phyloP scores from a whole-genome alignment of 164 flowering plant genomes.

The Chimonanthus praecox region DNA sequence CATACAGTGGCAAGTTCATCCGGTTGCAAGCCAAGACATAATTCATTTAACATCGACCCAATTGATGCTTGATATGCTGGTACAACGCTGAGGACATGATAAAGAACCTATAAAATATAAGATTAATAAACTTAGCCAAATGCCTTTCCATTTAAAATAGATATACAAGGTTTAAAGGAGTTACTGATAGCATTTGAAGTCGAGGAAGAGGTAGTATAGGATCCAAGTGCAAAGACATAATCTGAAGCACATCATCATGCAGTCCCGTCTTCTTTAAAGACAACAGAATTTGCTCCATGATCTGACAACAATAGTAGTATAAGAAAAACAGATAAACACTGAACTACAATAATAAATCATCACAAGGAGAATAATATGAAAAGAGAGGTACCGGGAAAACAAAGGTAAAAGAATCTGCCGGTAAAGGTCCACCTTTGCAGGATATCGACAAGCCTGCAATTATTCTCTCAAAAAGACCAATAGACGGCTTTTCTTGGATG shows the following conservation, averaged over 20 bases:
- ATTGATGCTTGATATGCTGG: constrained; percentile 79
- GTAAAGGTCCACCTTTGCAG: constrained; percentile 89
- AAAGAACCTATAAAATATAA: constrained; percentile 64
- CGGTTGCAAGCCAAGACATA: constrained; percentile 81
- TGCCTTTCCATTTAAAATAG: not conserved
- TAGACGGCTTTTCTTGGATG: constrained; percentile 31
- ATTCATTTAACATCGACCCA: constrained; percentile 86
- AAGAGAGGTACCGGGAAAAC: constrained; percentile 68
- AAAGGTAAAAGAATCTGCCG: constrained; percentile 85
- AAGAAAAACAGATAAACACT: not conserved
- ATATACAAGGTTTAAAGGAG: constrained; percentile 4
- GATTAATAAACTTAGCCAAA: not conserved
- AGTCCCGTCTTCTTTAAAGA: constrained; percentile 81
- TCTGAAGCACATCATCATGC: constrained; percentile 81
- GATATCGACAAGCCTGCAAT: constrained; percentile 57
- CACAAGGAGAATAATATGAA: not conserved
- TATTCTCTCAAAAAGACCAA: constrained; percentile 75
- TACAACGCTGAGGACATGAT: constrained; percentile 85
- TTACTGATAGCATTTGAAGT: constrained; percentile 91
- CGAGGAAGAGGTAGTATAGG: constrained; percentile 91
- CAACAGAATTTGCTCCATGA: constrained; percentile 78
- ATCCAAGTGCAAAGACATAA: constrained; percentile 88
- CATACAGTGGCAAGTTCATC: constrained; percentile 84
- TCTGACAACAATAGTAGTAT: constrained; percentile 35
- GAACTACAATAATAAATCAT: not conserved